Conservation (phyloP, 805 yeast species). For the Yarrowia sp. region DNA sequence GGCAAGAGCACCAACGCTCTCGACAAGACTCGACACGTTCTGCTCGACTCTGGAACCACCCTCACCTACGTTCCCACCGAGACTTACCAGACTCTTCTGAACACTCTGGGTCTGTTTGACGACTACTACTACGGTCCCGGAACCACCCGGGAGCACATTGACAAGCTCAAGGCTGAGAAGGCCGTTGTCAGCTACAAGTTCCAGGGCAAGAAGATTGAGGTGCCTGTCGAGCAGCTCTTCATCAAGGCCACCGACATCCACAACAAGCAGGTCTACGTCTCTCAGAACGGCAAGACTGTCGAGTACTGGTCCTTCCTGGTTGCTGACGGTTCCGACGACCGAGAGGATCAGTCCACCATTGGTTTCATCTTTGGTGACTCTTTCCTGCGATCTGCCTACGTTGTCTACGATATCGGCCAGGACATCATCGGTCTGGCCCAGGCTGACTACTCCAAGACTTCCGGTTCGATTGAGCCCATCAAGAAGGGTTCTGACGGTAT, state of each 20-base stretch:
- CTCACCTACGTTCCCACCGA: slow-evolving; percentile 9
- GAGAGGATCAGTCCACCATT: not conserved
- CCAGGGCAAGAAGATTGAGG: slow-evolving; percentile 16
- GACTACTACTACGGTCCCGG: slow-evolving; percentile 8
- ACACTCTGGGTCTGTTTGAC: slow-evolving; percentile 36
- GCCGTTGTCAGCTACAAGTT: slow-evolving; percentile 20
- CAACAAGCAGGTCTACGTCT: not conserved
- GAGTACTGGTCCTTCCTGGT: slow-evolving; percentile 8
- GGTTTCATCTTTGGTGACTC: slow-evolving; percentile 60
- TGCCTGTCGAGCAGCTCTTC: not conserved
- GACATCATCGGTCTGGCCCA: slow-evolving; percentile 63
- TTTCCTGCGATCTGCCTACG: slow-evolving; percentile 66
- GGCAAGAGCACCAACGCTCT: slow-evolving; percentile 47
- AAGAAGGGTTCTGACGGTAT: slow-evolving; percentile 12
- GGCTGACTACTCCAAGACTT: slow-evolving; percentile 47
- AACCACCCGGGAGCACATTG: not conserved
- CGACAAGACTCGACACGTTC: slow-evolving; percentile 61
- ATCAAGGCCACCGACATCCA: not conserved
- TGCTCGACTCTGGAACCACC: slow-evolving; percentile 49
- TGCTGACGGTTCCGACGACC: not conserved
- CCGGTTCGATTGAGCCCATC: not conserved
- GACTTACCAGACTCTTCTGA: slow-evolving; percentile 13
- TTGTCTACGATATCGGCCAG: slow-evolving; percentile 68
- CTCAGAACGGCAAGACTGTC: not conserved
- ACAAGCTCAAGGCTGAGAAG: slow-evolving; percentile 8